phyloP scores from a whole-genome alignment of 805 yeast species.

The Nakazawaea ambrosiae region DNA sequence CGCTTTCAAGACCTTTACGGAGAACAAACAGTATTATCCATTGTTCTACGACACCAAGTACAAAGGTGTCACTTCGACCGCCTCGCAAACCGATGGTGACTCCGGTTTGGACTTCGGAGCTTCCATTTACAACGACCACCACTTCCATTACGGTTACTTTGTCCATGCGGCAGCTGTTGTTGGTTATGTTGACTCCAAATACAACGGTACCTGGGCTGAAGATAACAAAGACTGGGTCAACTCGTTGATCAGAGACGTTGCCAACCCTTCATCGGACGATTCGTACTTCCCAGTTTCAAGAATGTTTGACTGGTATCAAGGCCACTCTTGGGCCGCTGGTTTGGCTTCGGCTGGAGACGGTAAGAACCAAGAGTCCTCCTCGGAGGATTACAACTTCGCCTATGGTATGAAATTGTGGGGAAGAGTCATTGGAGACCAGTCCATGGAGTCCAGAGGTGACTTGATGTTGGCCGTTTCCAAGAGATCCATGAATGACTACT shows the following conservation, averaged over 20 bases:
- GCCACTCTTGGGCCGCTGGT: conserved; percentile 79
- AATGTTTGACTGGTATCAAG: conserved; percentile 68
- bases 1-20: conserved; percentile 34
- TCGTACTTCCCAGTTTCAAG: conserved; percentile 57
- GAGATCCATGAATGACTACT: conserved; percentile 47
- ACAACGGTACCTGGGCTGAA: conserved; percentile 46
- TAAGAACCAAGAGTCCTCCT: conserved; percentile 66
- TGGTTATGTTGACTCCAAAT: conserved; percentile 44
- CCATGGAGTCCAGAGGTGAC: conserved; percentile 47
- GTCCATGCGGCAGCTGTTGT: conserved; percentile 60
- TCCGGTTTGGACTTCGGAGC: conserved; percentile 41
- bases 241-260: conserved; percentile 58
- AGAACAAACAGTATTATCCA: conserved; percentile 40
- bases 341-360: conserved; percentile 67
- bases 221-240: conserved; percentile 46
- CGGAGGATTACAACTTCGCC: conserved; percentile 68
- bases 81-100: conserved; percentile 34
- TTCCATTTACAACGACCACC: conserved; percentile 49
- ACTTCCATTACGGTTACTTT: conserved; percentile 50
- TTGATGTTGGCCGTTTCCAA: conserved; percentile 56
- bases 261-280: conserved; percentile 51
- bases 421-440: conserved; percentile 40
- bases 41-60: conserved; percentile 48
- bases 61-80: conserved; percentile 51
- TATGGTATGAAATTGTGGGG: conserved; percentile 68